Conservation (phyloP, 352 stramenopile genomes). For the Pythium apleroticum region DNA sequence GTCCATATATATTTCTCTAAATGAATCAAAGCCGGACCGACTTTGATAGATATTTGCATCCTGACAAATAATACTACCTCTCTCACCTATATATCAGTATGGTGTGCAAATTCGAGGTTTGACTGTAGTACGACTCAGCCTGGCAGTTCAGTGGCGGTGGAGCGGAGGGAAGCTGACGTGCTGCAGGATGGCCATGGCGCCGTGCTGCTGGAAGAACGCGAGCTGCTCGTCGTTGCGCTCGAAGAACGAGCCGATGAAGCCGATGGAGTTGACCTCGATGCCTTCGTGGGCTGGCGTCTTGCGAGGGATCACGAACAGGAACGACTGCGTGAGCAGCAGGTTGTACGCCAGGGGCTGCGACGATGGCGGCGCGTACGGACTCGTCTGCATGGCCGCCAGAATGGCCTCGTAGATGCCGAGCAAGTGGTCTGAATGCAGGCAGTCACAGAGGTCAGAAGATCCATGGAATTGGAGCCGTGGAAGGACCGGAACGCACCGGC, state of each 20-base stretch:
- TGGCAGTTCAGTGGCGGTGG: conserved; percentile 14
- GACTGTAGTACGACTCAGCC: too few species aligned
- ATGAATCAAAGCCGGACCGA: too few species aligned
- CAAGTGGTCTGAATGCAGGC: conserved; percentile 28
- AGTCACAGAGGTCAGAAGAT: not conserved
- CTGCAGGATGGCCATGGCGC: conserved; percentile 57
- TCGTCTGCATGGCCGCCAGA: conserved; percentile 43
- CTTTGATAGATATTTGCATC: too few species aligned
- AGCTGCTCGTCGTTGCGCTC: conserved; percentile 62
- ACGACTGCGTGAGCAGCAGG: conserved; percentile 66
- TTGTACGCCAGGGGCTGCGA: conserved; percentile 66
- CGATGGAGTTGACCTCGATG: conserved; percentile 86
- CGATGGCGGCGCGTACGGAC: conserved; percentile 30
- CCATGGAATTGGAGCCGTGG: not conserved
- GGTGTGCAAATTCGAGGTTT: too few species aligned
- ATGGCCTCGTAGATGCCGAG: conserved; percentile 49
- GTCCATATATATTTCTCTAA: too few species aligned
- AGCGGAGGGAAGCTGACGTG: conserved; percentile 61
- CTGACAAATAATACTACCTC: too few species aligned
- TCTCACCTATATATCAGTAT: too few species aligned
- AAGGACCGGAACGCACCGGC: conserved; percentile 29
- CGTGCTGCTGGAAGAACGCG: conserved; percentile 47
- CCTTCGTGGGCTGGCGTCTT: conserved; percentile 46
- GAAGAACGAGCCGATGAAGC: conserved; percentile 83
- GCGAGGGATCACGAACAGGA: conserved; percentile 72